Evolutionary conservation across 208 protist genomes (phyloP), one percentile per base, ranked within the genome.

Genomic region (Angomonas deanei): DNA sequence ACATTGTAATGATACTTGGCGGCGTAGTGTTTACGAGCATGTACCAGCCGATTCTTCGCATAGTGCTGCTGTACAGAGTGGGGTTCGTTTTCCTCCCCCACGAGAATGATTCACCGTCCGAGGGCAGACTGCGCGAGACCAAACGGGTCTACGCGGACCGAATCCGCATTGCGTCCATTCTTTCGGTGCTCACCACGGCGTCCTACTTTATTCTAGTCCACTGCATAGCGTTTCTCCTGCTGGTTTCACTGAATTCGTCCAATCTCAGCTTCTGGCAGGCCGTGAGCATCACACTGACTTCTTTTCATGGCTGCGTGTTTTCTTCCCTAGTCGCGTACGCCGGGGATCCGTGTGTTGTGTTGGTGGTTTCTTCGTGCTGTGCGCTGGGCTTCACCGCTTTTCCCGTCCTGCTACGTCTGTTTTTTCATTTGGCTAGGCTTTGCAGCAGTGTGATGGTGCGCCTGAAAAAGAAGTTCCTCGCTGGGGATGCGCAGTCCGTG

Each of bases 281-380:
- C 4, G 53, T 87, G 48, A 72, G 70, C 53, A 78, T 86, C 58
- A 61, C 61, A 2, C 46, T 85, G 8, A 76, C 76, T 2, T 76
- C 86, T 11, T 92, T 92, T 61, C 86, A 89, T 47, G 74, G 82
- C 52, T 81, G 77, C 56, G 81, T 89, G 39, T 89, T 92, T 61
- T 47, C 81, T 1, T 63, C 86, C 2, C 85, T 89, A 79, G 76
- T 85, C 34, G 38, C 34, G 19, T 92, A 82, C 55, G 73, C 66
- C 0, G 32, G 28, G 0, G 82, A 92, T 32, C 39, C 56, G 17
- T 72, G 65, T 4, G 75, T 89, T 23, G 74, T 84, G 17, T 66
- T 73, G 1, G 42, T 82, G 6, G 77, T 82, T 24, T 66, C 78
- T 1, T 33, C 74, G 3, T 74, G 74, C 10, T 92, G 80, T 65